Percentiles rank a stretch among this genome's conserved stretches.
phyloP scores from a whole-genome alignment of 768 basidiomycete genomes.

The Dendrothele bispora region DNA sequence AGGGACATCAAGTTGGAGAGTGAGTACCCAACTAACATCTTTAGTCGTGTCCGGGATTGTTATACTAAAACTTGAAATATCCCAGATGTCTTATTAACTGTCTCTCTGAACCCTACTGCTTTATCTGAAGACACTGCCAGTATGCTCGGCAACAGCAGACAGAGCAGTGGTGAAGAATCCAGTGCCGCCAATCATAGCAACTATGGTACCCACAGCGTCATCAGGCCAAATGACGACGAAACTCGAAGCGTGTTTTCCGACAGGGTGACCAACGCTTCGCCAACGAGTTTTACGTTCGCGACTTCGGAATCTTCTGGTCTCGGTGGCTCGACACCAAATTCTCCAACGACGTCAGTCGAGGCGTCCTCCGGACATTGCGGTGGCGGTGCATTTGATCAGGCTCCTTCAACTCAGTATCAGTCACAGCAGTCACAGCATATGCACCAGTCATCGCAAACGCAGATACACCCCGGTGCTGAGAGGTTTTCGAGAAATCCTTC shows the following conservation, averaged over 20 bases:
- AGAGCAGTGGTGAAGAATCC: neutral
- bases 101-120: neutral
- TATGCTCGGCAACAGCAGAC: neutral
- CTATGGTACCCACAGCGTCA: too few relatives aligned
- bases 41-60: neutral
- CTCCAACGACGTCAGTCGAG: too few relatives aligned
- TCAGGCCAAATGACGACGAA: too few relatives aligned
- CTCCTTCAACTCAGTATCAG: too few relatives aligned
- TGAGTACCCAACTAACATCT: constrained; percentile 26
- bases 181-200: too few relatives aligned
- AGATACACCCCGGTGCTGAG: too few relatives aligned
- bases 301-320: too few relatives aligned
- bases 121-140: neutral
- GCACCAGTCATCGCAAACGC: too few relatives aligned
- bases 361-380: too few relatives aligned
- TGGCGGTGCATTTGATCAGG: too few relatives aligned
- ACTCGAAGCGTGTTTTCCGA: neutral
- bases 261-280: neutral
- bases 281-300: constrained; percentile 4
- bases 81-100: constrained; percentile 10
- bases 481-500: too few relatives aligned
- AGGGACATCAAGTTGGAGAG: constrained; percentile 90
- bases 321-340: neutral
- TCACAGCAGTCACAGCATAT: too few relatives aligned
- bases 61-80: neutral